These are phyloP conservation scores for Elongisporangium undulatum DNA, from an alignment of 352 stramenopile genomes.

Conservation along the genomic window DNA sequence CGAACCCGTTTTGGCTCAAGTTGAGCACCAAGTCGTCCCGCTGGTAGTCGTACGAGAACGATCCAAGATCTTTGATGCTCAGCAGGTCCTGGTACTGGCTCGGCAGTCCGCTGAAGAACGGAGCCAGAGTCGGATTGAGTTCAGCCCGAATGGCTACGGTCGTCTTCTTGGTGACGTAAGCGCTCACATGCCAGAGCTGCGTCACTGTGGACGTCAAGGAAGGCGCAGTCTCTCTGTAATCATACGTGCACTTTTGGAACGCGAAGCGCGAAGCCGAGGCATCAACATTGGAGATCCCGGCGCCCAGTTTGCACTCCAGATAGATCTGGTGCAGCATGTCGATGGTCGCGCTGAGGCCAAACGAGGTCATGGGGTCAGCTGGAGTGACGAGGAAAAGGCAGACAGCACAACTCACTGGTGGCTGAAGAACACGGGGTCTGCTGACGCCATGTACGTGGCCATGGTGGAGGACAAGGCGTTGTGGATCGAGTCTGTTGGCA, in stretches of 20 bases:
- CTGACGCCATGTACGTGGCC: slow-evolving; percentile 25
- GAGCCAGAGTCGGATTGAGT: slow-evolving; percentile 11
- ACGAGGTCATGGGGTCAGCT: not conserved
- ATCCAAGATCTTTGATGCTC: slow-evolving; percentile 21
- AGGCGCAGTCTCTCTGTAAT: slow-evolving; percentile 11
- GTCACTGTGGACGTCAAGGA: slow-evolving; percentile 17
- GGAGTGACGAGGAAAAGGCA: not conserved
- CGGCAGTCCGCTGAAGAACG: slow-evolving; percentile 17
- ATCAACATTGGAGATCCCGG: slow-evolving; percentile 18
- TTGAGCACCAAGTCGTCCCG: slow-evolving; percentile 22
- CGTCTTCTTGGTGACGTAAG: slow-evolving; percentile 4
- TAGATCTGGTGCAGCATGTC: slow-evolving; percentile 36
- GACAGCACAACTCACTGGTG: slow-evolving; percentile 33
- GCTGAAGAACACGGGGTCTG: slow-evolving; percentile 44
- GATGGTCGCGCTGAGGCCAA: slow-evolving; percentile 21
- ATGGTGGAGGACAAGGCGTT: slow-evolving; percentile 25
- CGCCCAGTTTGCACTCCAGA: slow-evolving; percentile 35
- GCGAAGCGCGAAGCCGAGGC: slow-evolving; percentile 24
- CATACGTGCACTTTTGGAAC: slow-evolving; percentile 27
- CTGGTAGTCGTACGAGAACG: slow-evolving; percentile 22
- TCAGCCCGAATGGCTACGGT: slow-evolving; percentile 12
- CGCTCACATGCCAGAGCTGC: slow-evolving; percentile 23
- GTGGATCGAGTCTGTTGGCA: slow-evolving; percentile 36
- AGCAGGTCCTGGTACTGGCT: slow-evolving; percentile 22
- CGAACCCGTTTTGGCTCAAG: slow-evolving; percentile 18